Percentiles rank a stretch among this genome's conserved stretches.
Conservation (phyloP, 2,329 filamentous ascomycete species). For the Alternaria ethzedia region DNA sequence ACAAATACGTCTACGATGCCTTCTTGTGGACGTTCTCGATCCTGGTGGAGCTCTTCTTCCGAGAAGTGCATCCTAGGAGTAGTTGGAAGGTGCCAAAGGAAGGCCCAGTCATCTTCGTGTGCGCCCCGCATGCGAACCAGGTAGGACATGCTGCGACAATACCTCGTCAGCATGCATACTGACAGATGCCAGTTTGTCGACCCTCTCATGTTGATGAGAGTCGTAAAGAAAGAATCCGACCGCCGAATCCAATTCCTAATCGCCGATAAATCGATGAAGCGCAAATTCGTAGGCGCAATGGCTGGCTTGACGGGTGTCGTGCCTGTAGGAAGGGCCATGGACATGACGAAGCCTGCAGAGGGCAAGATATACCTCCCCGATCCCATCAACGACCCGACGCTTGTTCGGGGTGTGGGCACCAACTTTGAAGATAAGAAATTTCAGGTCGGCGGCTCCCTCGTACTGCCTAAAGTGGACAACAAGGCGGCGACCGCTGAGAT, state of each 20-base stretch:
- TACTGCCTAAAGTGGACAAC: conserved; percentile 83
- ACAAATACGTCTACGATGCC: conserved; percentile 76
- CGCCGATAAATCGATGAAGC: conserved; percentile 92
- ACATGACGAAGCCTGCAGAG: conserved; percentile 78
- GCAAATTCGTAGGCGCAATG: conserved; percentile 85
- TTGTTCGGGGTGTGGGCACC: conserved; percentile 80
- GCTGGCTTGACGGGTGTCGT: conserved; percentile 87
- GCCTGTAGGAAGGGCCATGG: conserved; percentile 90
- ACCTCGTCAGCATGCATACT: background rate
- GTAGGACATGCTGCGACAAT: conserved; percentile 16
- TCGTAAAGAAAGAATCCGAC: conserved; percentile 82
- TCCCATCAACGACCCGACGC: conserved; percentile 80
- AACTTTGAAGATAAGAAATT: conserved; percentile 71
- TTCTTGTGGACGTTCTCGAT: conserved; percentile 81
- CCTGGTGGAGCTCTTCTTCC: conserved; percentile 94
- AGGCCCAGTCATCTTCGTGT: conserved; percentile 93
- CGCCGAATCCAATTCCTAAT: conserved; percentile 92
- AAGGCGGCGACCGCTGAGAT: conserved; percentile 85
- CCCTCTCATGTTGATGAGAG: conserved; percentile 89
- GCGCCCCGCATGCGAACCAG: conserved; percentile 89
- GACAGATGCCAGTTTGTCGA: conserved; percentile 78
- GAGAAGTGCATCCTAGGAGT: conserved; percentile 92
- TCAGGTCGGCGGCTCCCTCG: conserved; percentile 74
- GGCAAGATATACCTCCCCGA: conserved; percentile 90
- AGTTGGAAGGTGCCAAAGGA: conserved; percentile 92